Evolutionary conservation across 768 basidiomycete genomes (phyloP).

Genomic region (Mycena albidolilacea): DNA sequence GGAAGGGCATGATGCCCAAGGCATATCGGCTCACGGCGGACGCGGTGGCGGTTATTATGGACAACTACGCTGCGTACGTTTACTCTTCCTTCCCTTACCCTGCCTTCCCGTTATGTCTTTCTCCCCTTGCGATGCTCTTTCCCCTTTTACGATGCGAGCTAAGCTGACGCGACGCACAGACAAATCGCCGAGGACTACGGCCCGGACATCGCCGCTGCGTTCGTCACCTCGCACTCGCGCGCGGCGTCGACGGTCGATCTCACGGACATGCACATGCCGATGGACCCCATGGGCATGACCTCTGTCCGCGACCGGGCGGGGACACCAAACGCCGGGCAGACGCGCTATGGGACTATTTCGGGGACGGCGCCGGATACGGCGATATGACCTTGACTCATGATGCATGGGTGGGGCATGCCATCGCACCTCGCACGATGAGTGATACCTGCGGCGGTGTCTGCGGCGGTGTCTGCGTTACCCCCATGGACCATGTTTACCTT

Average conservation of each 20-base stretch:
- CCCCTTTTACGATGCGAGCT: not conserved
- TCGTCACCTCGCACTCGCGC: slow-evolving; percentile 58
- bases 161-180: slow-evolving; percentile 52
- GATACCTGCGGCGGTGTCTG: too few species aligned
- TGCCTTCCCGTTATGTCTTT: slow-evolving; percentile 20
- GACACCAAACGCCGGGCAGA: not conserved
- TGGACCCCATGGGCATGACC: not conserved
- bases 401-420: too few species aligned
- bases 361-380: slow-evolving; percentile 16
- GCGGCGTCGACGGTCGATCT: slow-evolving; percentile 21
- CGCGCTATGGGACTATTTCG: slow-evolving; percentile 17
- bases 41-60: slow-evolving; percentile 87
- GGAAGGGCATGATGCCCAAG: slow-evolving; percentile 92
- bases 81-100: not conserved
- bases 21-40: slow-evolving; percentile 80
- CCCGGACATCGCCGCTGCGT: slow-evolving; percentile 67
- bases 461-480: too few species aligned
- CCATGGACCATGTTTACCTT: too few species aligned
- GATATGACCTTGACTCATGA: not conserved
- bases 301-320: not conserved
- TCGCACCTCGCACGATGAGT: too few species aligned
- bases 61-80: slow-evolving; percentile 81
- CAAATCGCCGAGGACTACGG: slow-evolving; percentile 82
- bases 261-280: not conserved
- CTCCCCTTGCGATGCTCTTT: too few species aligned